Conservation (phyloP, 805 yeast genomes). For the Candida awuae region DNA sequence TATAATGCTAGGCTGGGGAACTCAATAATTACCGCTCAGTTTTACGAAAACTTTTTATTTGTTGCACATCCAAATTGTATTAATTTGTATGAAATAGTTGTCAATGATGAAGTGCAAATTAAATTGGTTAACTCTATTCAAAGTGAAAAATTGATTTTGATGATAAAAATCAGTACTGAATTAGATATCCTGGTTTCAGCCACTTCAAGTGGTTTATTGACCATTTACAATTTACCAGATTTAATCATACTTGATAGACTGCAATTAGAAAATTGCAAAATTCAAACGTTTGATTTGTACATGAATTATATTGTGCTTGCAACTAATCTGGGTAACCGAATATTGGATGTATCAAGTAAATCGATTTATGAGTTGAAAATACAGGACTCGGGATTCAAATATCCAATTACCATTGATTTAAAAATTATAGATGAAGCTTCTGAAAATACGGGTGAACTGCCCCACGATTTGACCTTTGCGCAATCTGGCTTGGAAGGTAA, state of each 20-base stretch:
- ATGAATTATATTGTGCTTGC: slow-evolving; percentile 37
- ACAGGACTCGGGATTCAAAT: slow-evolving; percentile 58
- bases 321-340: slow-evolving; percentile 43
- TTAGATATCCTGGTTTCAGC: neutral
- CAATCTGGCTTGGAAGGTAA: slow-evolving; percentile 76
- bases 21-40: neutral
- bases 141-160: neutral
- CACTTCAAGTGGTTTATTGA: neutral
- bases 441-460: slow-evolving; percentile 29
- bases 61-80: neutral
- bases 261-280: slow-evolving; percentile 31
- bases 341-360: slow-evolving; percentile 45
- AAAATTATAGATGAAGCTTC: slow-evolving; percentile 41
- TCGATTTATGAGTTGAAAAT: slow-evolving; percentile 34
- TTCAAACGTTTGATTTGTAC: slow-evolving; percentile 53
- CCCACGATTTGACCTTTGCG: slow-evolving; percentile 32
- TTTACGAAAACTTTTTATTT: neutral
- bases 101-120: neutral
- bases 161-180: slow-evolving; percentile 1
- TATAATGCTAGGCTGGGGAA: neutral
- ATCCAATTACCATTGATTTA: slow-evolving; percentile 49
- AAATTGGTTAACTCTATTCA: too few species aligned
- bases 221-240: slow-evolving; percentile 16
- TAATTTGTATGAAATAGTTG: neutral
- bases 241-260: slow-evolving; percentile 1